Evolutionary conservation across 2,329 filamentous ascomycete species (phyloP).

Genomic region (Aspergillus sp.): DNA sequence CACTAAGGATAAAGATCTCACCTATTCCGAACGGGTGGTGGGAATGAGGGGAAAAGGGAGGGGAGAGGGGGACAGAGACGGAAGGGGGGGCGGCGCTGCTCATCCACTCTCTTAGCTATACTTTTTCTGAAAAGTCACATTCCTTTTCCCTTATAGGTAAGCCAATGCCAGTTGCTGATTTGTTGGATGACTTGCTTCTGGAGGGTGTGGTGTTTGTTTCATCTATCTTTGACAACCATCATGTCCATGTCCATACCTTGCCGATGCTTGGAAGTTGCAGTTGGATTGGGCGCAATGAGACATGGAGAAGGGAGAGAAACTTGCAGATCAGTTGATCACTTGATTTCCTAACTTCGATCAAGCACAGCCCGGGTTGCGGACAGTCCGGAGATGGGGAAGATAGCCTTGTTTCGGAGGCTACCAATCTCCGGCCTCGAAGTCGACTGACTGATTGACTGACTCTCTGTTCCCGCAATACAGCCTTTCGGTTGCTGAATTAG

Average conservation of each 20-base stretch:
- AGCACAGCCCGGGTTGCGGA: neutral
- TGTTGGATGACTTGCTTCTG: neutral
- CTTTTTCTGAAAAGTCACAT: neutral
- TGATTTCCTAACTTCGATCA: neutral
- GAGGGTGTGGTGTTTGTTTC: neutral
- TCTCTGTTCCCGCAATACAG: neutral
- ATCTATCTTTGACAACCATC: conserved; percentile 2
- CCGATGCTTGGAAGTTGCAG: neutral
- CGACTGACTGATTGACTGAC: neutral
- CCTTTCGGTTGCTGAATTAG: neutral
- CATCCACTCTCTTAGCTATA: neutral
- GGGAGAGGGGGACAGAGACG: no score
- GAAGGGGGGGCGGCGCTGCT: neutral
- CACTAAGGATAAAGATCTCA: conserved; percentile 32
- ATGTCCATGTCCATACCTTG: neutral
- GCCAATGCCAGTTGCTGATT: neutral
- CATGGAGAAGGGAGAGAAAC: neutral
- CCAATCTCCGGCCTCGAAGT: neutral
- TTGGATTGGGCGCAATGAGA: neutral
- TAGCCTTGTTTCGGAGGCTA: conserved; percentile 3
- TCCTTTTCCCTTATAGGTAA: neutral
- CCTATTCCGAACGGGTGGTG: conserved; percentile 18
- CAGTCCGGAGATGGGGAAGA: neutral
- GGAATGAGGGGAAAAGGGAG: neutral
- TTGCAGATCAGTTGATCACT: conserved; percentile 4